Conservation (phyloP, 106 monocot species). For the Acorus gramineus region DNA sequence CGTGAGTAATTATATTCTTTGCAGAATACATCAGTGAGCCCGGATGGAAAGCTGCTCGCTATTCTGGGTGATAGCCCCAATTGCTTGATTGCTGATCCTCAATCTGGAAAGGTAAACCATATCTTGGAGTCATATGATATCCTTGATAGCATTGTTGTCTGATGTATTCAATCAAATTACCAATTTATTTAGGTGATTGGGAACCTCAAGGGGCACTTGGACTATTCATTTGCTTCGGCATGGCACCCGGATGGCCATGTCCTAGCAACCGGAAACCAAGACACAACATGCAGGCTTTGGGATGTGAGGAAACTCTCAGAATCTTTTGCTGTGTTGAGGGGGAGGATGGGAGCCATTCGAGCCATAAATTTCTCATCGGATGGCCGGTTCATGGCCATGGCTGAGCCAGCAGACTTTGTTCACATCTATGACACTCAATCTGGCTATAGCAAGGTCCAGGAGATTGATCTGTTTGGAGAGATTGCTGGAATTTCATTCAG, state of each 20-base stretch:
- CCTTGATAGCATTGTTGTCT: too few species aligned
- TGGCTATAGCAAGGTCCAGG: constrained; percentile 38
- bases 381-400: constrained; percentile 63
- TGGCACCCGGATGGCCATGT: constrained; percentile 72
- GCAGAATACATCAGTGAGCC: constrained; percentile 56
- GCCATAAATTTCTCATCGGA: constrained; percentile 68
- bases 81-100: constrained; percentile 50
- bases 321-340: constrained; percentile 54
- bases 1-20: not conserved
- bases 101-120: constrained; percentile 60
- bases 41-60: constrained; percentile 61
- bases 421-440: constrained; percentile 51
- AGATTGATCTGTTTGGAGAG: constrained; percentile 91
- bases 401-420: constrained; percentile 78
- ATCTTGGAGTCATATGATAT: too few species aligned
- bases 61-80: constrained; percentile 67
- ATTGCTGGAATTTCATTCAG: constrained; percentile 50
- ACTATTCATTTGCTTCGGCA: constrained; percentile 77
- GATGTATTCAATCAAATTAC: not conserved
- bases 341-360: constrained; percentile 67
- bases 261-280: constrained; percentile 78
- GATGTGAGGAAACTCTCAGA: constrained; percentile 56
- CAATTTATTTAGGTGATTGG: constrained; percentile 33
- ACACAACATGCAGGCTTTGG: constrained; percentile 81
- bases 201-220: constrained; percentile 39